Percentiles rank a stretch among this genome's conserved stretches.
phyloP scores from a whole-genome alignment of 2,329 filamentous ascomycete species.

The Scedosporium minutisporum region DNA sequence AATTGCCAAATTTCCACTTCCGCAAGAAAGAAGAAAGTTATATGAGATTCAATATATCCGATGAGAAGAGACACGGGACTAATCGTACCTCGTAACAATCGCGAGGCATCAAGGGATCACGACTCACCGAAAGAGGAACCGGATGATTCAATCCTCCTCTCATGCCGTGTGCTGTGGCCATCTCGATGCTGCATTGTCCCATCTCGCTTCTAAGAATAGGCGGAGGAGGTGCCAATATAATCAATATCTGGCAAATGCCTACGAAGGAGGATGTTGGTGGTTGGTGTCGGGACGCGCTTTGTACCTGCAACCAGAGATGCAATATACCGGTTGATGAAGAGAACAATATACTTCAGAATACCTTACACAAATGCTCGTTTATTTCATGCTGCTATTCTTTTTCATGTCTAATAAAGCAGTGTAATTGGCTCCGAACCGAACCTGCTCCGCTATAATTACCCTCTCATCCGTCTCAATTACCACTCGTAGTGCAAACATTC shows the following conservation, averaged over 20 bases:
- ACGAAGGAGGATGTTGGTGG: background rate
- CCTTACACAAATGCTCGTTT: background rate
- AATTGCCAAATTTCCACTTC: conserved; percentile 2
- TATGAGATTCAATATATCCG: background rate
- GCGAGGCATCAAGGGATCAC: background rate
- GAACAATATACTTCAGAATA: background rate
- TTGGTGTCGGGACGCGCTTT: background rate
- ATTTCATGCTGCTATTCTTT: background rate
- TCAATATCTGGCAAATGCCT: background rate
- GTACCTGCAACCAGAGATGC: background rate
- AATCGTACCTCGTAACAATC: background rate
- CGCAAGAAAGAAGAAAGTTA: background rate
- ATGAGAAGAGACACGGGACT: background rate
- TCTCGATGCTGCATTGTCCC: background rate
- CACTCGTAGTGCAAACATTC: background rate
- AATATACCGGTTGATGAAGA: background rate
- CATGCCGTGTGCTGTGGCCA: conserved; percentile 1
- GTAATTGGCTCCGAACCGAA: background rate
- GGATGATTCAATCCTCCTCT: background rate
- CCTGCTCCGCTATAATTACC: background rate
- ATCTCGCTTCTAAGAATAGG: conserved; percentile 4
- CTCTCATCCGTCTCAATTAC: background rate
- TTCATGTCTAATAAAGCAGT: background rate
- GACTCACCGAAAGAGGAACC: background rate
- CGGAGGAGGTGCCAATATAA: background rate